Base-by-base conservation (phyloP, 2,329 filamentous ascomycete genomes). In the Hypoxylon sp. region DNA sequence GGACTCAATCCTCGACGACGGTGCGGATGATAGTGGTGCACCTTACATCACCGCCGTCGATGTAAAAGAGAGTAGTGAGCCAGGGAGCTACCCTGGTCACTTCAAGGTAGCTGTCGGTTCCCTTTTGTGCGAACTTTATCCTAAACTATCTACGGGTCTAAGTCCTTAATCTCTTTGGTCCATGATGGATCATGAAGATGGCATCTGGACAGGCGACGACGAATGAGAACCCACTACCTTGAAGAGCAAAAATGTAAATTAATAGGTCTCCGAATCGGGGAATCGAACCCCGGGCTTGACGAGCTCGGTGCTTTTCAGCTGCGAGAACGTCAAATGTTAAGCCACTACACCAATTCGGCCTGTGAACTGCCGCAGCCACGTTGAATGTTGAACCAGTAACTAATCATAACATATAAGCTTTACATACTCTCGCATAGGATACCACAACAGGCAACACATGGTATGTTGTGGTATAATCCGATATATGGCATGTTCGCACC, bases 341-440 rank as follows among this genome's bases (percentile, higher is more conserved):
- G 64, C 71, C 71, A 73, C 69, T 69, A 68, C 68, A 72, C 70
- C 76, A 71, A 70, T 72, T 73, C 71, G 71, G 71, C 72, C 24
- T 26, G 24, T 7, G 24, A n/a, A n/a, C n/a, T n/a, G n/a, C n/a
- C n/a, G n/a, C n/a, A n/a, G n/a, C n/a, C n/a, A n/a, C n/a, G n/a
- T n/a, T n/a, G n/a, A n/a, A n/a, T n/a, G n/a, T n/a, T n/a, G n/a
- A n/a, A n/a, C n/a, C n/a, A n/a, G n/a, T n/a, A n/a, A n/a, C n/a
- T n/a, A n/a, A n/a, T n/a, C n/a, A n/a, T n/a, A n/a, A n/a, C n/a
- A n/a, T n/a, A n/a, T n/a, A n/a, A n/a, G n/a, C n/a, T n/a, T n/a
- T n/a, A n/a, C n/a, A n/a, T n/a, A n/a, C n/a, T n/a, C n/a, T n/a
- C n/a, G n/a, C n/a, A n/a, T n/a, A n/a, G n/a, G n/a, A n/a, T n/a